A percentile compares a stretch with the other conserved stretches of the same genome.
Evolutionary conservation across 2,329 filamentous ascomycete species (phyloP).

Genomic region (Endocalyx cinctus): DNA sequence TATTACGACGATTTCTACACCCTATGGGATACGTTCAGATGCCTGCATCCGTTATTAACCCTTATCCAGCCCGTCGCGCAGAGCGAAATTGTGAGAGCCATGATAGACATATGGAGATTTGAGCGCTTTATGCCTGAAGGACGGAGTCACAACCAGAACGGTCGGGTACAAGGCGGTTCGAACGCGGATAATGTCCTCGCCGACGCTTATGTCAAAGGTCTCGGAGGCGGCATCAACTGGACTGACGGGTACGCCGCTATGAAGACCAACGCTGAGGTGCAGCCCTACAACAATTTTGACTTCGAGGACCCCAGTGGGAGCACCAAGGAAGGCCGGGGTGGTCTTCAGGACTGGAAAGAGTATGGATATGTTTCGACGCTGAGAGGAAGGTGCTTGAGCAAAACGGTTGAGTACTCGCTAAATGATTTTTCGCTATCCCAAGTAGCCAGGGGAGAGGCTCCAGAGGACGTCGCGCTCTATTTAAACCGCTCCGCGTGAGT

Average conservation of each 20-base stretch:
- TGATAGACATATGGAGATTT: constrained; percentile 55
- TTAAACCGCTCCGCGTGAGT: constrained; percentile 40
- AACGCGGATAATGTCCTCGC: constrained; percentile 58
- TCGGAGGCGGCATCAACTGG: constrained; percentile 47
- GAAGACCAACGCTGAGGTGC: constrained; percentile 51
- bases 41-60: constrained; percentile 47
- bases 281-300: constrained; percentile 45
- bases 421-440: constrained; percentile 56
- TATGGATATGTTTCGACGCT: constrained; percentile 52
- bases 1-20: constrained; percentile 52
- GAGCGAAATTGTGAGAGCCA: constrained; percentile 47
- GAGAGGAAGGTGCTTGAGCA: constrained; percentile 48
- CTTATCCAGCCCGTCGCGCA: constrained; percentile 49
- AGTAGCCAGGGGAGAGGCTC: constrained; percentile 48
- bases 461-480: constrained; percentile 45
- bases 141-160: constrained; percentile 53
- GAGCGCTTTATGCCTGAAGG: constrained; percentile 51
- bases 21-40: constrained; percentile 52
- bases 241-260: constrained; percentile 46
- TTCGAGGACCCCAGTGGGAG: constrained; percentile 47
- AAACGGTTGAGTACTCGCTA: constrained; percentile 52
- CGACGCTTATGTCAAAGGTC: constrained; percentile 54
- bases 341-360: constrained; percentile 53
- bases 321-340: constrained; percentile 53
- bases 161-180: constrained; percentile 53